Percentiles rank a stretch among this genome's conserved stretches.
These are phyloP conservation scores for Nemania sp. DNA, from an alignment of 2,329 filamentous ascomycete genomes.

Conservation along the genomic window DNA sequence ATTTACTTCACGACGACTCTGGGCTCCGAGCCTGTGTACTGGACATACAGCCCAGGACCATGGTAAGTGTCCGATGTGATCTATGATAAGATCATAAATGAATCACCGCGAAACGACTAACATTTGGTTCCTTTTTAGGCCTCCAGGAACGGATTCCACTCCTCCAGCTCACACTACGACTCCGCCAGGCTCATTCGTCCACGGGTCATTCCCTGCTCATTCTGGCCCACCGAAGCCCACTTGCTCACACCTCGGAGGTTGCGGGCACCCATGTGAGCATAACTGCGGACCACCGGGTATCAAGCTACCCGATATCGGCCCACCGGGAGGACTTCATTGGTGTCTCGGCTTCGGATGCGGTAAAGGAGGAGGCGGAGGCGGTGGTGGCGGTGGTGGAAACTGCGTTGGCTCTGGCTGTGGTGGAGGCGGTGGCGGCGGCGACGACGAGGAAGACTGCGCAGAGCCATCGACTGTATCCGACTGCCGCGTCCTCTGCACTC, in stretches of 20 bases:
- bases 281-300: constrained; percentile 6
- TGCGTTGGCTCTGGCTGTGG: constrained; percentile 1
- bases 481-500: constrained; percentile 5
- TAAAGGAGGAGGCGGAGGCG: not conserved
- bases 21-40: not conserved
- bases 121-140: not conserved
- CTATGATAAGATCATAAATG: too few species aligned
- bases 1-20: not conserved
- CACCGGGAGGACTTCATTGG: constrained; percentile 1
- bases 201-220: not conserved
- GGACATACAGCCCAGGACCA: not conserved
- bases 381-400: not conserved
- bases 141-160: too few species aligned
- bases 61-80: too few species aligned
- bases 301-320: not conserved
- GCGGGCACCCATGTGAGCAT: constrained; percentile 1
- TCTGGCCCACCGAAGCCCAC: not conserved
- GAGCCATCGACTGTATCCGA: constrained; percentile 3
- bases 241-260: not conserved
- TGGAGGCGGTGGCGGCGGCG: constrained; percentile 1
- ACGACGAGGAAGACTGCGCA: not conserved
- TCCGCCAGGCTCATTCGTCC: not conserved
- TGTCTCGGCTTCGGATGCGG: not conserved
- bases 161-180: too few species aligned
- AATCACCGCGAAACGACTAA: too few species aligned